phyloP scores from a whole-genome alignment of 306 rosid genomes.

The Cucumis cinereus region DNA sequence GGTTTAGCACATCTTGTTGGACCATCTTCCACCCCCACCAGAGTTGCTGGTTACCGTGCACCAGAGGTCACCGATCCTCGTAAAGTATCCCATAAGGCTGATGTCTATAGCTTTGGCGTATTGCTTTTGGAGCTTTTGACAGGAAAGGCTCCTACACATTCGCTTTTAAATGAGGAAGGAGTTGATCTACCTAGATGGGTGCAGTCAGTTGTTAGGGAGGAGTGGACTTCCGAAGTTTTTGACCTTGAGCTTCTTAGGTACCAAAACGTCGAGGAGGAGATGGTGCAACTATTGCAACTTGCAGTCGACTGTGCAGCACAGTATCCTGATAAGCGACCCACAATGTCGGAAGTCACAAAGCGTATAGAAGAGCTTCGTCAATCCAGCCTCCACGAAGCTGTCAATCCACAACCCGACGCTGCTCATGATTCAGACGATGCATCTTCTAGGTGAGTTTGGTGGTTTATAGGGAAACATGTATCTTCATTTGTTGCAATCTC shows the following conservation, averaged over 20 bases:
- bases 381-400: constrained; percentile 16
- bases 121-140: constrained; percentile 39
- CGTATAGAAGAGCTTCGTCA: constrained; percentile 34
- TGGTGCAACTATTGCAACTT: constrained; percentile 45
- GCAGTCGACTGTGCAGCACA: constrained; percentile 40
- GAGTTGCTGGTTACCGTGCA: constrained; percentile 38
- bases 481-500: not conserved
- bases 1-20: constrained; percentile 44
- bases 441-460: constrained; percentile 15
- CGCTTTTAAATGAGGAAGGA: constrained; percentile 37
- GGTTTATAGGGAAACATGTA: not conserved
- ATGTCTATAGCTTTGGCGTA: constrained; percentile 41
- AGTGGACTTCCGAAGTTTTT: constrained; percentile 43
- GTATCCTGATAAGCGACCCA: constrained; percentile 37
- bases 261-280: constrained; percentile 36
- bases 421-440: constrained; percentile 7
- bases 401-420: constrained; percentile 4
- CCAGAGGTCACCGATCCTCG: constrained; percentile 47
- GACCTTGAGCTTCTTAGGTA: constrained; percentile 41
- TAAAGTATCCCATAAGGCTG: constrained; percentile 41
- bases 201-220: constrained; percentile 37
- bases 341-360: constrained; percentile 24
- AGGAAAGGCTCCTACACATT: constrained; percentile 37
- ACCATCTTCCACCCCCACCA: constrained; percentile 31
- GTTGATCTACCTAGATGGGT: constrained; percentile 47